A percentile compares a stretch with the other conserved stretches of the same genome.
These are phyloP conservation scores for Hirschfeldia incana DNA, from an alignment of 345 rosid genomes.

Conservation along the genomic window DNA sequence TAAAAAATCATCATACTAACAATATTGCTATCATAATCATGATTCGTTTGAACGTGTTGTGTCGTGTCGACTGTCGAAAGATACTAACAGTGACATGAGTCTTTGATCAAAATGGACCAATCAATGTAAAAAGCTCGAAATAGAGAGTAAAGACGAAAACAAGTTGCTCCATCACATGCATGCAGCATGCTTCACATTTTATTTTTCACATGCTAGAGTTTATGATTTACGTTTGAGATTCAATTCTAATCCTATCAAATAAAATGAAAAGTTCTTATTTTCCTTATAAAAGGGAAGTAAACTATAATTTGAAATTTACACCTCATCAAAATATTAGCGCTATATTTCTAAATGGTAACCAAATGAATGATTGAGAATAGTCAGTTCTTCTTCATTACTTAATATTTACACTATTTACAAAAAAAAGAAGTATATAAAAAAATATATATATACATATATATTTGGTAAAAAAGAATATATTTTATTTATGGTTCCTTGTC, in stretches of 20 bases:
- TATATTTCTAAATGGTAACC: too few species aligned
- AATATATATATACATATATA: too few species aligned
- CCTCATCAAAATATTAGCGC: not conserved
- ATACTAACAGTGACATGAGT: slow-evolving; percentile 21
- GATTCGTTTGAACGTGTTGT: not conserved
- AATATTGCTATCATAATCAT: not conserved
- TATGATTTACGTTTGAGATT: slow-evolving; percentile 10
- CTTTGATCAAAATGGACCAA: slow-evolving; percentile 29
- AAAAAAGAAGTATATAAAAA: too few species aligned
- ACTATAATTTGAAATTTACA: not conserved
- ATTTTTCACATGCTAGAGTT: slow-evolving; percentile 8
- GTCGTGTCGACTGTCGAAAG: not conserved
- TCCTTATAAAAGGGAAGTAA: not conserved
- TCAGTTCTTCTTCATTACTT: too few species aligned
- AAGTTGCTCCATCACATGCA: slow-evolving; percentile 35
- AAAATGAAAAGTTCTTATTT: not conserved
- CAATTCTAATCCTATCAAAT: not conserved
- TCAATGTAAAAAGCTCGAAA: slow-evolving; percentile 27
- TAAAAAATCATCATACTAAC: slow-evolving; percentile 10
- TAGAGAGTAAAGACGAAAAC: slow-evolving; percentile 28
- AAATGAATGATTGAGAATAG: too few species aligned
- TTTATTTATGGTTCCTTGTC: too few species aligned
- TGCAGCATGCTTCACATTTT: slow-evolving; percentile 17
- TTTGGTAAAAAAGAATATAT: too few species aligned
- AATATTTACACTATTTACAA: too few species aligned